Percentiles rank a stretch among this genome's conserved stretches.
Conservation (phyloP, 306 rosid genomes). For the Senna tora region DNA sequence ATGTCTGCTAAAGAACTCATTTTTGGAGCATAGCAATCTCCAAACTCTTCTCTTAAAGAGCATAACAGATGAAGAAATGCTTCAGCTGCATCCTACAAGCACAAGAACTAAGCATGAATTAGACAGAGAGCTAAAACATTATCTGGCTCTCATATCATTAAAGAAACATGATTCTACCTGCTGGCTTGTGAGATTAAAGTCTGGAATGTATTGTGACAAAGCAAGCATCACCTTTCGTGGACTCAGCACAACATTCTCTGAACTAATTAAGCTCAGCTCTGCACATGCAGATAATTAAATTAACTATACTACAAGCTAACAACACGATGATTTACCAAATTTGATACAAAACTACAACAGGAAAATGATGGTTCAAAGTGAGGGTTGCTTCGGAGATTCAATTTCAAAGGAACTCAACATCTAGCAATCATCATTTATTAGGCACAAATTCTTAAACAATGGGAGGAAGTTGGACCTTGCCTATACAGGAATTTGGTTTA, state of each 20-base stretch:
- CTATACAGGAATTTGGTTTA: not conserved
- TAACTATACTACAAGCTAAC: not conserved
- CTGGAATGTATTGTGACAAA: slow-evolving; percentile 66
- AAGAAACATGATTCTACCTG: slow-evolving; percentile 55
- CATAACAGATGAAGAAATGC: slow-evolving; percentile 83
- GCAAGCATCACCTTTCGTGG: slow-evolving; percentile 72
- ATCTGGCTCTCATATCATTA: slow-evolving; percentile 10
- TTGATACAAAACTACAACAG: not conserved
- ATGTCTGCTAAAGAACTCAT: slow-evolving; percentile 63
- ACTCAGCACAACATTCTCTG: slow-evolving; percentile 54
- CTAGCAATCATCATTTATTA: not conserved
- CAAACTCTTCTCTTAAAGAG: slow-evolving; percentile 80
- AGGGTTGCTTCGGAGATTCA: not conserved
- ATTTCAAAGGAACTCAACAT: slow-evolving; percentile 12
- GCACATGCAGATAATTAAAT: slow-evolving; percentile 28
- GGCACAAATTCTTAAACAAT: not conserved
- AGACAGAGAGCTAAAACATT: slow-evolving; percentile 31
- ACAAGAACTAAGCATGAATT: slow-evolving; percentile 26
- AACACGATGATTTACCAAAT: not conserved
- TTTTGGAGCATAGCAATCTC: slow-evolving; percentile 64
- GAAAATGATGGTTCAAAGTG: not conserved
- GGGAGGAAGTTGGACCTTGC: not conserved
- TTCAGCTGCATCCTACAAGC: slow-evolving; percentile 91
- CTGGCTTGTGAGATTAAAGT: slow-evolving; percentile 80
- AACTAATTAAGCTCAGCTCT: slow-evolving; percentile 61